A percentile compares a stretch with the other conserved stretches of the same genome.
Conservation (phyloP, 1,284 basidiomycete genomes). For the Coniophora puteana region DNA sequence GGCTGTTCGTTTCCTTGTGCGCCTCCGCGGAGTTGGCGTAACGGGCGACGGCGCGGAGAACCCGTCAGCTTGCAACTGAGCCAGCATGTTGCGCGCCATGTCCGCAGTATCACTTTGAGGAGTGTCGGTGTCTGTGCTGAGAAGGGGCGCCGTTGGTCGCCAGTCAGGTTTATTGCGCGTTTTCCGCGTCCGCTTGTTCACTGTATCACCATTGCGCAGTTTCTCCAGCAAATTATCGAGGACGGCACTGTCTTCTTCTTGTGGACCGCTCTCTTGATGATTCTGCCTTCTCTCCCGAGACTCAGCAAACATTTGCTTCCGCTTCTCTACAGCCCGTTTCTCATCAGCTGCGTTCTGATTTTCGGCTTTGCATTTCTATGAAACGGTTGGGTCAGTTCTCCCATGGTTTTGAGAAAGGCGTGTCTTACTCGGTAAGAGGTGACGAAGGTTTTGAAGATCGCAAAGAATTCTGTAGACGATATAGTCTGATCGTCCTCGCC, state of each 20-base stretch:
- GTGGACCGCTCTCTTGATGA: slow-evolving; percentile 40
- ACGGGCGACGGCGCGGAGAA: slow-evolving; percentile 31
- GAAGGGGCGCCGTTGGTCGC: slow-evolving; percentile 34
- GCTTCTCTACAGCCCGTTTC: slow-evolving; percentile 57
- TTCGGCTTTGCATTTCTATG: slow-evolving; percentile 82
- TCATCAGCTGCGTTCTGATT: slow-evolving; percentile 72
- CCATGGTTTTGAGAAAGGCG: not conserved
- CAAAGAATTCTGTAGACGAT: slow-evolving; percentile 87
- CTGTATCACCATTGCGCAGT: slow-evolving; percentile 64
- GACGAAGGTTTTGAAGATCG: slow-evolving; percentile 92
- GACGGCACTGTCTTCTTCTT: slow-evolving; percentile 57
- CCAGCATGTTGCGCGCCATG: slow-evolving; percentile 71
- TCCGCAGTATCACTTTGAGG: slow-evolving; percentile 47
- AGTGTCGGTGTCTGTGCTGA: slow-evolving; percentile 8
- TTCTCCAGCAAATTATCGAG: slow-evolving; percentile 75
- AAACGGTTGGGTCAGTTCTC: slow-evolving; percentile 4
- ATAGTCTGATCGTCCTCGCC: slow-evolving; percentile 88
- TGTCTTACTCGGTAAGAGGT: slow-evolving; percentile 80
- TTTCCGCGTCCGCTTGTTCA: slow-evolving; percentile 55
- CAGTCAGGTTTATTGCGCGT: slow-evolving; percentile 40
- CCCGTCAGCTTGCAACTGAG: slow-evolving; percentile 63
- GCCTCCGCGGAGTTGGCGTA: slow-evolving; percentile 29
- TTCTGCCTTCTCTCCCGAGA: slow-evolving; percentile 54
- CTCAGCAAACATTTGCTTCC: slow-evolving; percentile 62
- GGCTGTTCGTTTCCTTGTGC: slow-evolving; percentile 21